Conservation (phyloP, 352 stramenopile species). For the Aphanomyces euteiches region DNA sequence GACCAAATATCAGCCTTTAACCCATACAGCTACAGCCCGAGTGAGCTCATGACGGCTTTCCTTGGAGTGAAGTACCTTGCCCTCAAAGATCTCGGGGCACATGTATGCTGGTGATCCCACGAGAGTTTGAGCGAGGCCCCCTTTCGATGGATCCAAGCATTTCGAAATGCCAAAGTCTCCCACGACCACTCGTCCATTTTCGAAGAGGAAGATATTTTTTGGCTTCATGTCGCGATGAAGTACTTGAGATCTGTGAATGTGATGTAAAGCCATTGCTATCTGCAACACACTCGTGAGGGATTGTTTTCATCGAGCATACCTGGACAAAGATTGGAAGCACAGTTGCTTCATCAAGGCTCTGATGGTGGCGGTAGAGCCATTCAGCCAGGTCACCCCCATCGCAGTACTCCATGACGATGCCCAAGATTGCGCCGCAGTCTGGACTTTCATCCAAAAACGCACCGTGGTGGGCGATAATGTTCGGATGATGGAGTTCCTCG, state of each 20-base stretch:
- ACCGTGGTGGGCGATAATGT: constrained; percentile 14
- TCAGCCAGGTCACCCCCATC: constrained; percentile 11
- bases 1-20: constrained; percentile 95
- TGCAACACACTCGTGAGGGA: not conserved
- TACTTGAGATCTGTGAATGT: constrained; percentile 83
- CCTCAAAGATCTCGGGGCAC: constrained; percentile 91
- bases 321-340: constrained; percentile 18
- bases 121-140: constrained; percentile 78
- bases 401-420: constrained; percentile 26
- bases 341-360: not conserved
- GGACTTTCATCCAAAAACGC: constrained; percentile 8
- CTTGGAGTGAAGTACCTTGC: constrained; percentile 38
- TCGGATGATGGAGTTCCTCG: not conserved
- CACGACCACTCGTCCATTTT: constrained; percentile 88
- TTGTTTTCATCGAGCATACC: not conserved
- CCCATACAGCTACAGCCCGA: constrained; percentile 53
- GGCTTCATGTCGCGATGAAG: constrained; percentile 94
- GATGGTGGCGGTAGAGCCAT: constrained; percentile 18
- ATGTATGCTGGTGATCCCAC: constrained; percentile 95
- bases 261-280: constrained; percentile 50
- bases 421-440: not conserved
- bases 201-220: constrained; percentile 91
- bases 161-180: constrained; percentile 71
- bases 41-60: not conserved
- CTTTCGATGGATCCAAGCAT: constrained; percentile 62